Evolutionary conservation across 1,284 basidiomycete genomes (phyloP), one percentile per base, ranked within the genome.

Genomic region (Cutaneotrichosporon curvatum): DNA sequence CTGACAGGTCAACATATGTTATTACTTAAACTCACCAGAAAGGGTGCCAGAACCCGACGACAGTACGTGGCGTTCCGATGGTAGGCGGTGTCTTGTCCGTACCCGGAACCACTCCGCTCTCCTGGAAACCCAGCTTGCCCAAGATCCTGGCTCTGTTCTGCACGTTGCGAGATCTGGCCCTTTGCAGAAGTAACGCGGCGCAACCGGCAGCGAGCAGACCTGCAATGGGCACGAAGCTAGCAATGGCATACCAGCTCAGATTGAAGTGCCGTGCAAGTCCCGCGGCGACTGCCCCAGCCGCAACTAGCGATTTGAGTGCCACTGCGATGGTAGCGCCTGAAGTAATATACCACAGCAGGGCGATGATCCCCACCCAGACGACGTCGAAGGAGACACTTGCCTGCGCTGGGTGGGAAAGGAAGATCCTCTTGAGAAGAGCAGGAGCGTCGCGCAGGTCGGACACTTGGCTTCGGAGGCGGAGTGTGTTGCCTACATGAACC

Each of bases 21-120:
- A n/a, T n/a, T n/a, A n/a, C n/a, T n/a, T 15, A 2, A 4, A 9
- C 81, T 73, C 61, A 91, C 89, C 90, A 95, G 71, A 91, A 96
- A 0, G 92, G 92, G 72, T 96, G 92, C 68, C 95, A 92, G 72
- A 96, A 88, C 0, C 87, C 92, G 11, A 91, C 76, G 6, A 88
- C 52, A 2, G 59, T 49, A n/a, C 62, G 63, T 28, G 51, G 58
- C 3, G 56, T 55, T 4, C 55, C 59, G 35, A 53, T 48, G n/a
- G 25, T 48, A 2, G 64, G 68, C 16, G 66, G 53, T 34, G 32
- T 47, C 2, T 48, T 57, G 1, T 43, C 42, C 2, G 66, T 65
- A 12, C 63, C 63, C 0, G 59, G 60, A 1, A 68, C 40, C 4
- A 64, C 48, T 0, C 43, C 49, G 21, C 59, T 37, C 44, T 66